A percentile compares a stretch with the other conserved stretches of the same genome.
Evolutionary conservation across 2,329 filamentous ascomycete species (phyloP).

Genomic region (Aspergillus arachidicola): DNA sequence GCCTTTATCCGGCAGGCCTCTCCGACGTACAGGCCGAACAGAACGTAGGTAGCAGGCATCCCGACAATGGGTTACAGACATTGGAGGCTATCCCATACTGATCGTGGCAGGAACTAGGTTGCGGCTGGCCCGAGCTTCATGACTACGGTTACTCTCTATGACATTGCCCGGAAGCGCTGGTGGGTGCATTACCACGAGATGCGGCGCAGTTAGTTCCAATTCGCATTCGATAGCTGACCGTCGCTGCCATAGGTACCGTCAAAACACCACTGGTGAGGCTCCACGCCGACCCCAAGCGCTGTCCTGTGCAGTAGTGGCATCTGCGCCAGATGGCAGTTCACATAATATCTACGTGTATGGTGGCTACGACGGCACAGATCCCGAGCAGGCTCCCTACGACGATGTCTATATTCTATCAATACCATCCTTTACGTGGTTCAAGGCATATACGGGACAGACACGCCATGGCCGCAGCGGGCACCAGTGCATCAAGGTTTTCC

Average conservation of each 20-base stretch:
- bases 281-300: slow-evolving; percentile 36
- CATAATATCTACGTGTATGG: slow-evolving; percentile 57
- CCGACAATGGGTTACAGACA: no score
- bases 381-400: slow-evolving; percentile 38
- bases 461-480: slow-evolving; percentile 29
- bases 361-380: slow-evolving; percentile 41
- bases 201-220: no score
- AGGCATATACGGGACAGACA: slow-evolving; percentile 32
- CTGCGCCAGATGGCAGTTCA: slow-evolving; percentile 41
- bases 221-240: no score
- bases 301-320: slow-evolving; percentile 46
- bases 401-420: slow-evolving; percentile 51
- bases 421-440: slow-evolving; percentile 51
- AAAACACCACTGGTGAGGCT: slow-evolving; percentile 43
- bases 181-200: not conserved
- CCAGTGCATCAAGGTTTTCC: slow-evolving; percentile 46
- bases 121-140: not conserved
- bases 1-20: not conserved
- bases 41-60: not conserved
- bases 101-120: not conserved
- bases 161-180: not conserved
- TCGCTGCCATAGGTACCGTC: slow-evolving; percentile 37
- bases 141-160: not conserved
- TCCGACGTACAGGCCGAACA: not conserved
- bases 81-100: not conserved